Base-by-base conservation (phyloP, 2,329 filamentous ascomycete genomes). In the Claviceps cyperi region DNA sequence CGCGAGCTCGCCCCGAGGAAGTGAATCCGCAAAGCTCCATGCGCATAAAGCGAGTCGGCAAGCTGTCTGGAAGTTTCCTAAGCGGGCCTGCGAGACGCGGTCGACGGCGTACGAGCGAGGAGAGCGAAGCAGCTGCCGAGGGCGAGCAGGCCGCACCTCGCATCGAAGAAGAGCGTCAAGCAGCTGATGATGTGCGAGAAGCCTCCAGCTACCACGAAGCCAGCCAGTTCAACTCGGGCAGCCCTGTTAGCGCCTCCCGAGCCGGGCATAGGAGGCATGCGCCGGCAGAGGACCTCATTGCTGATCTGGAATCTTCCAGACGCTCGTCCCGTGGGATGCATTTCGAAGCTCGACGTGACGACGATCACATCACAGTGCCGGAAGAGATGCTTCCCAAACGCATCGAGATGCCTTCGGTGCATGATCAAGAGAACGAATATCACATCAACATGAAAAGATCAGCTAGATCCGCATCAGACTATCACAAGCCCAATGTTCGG, bases 381-480 rank as follows among this genome's bases (percentile, higher is more conserved):
- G 54, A 50, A 40, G 50, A 48, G 6, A 51, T 55, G 43, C 43
- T 55, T 5, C 54, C 51, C 36, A 50, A 56, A 37, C 75, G 77
- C 17, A 66, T 75, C 8, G 71, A 77, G 47, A 62, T 86, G 45
- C 79, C 83, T 17, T 77, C 82, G 1, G 68, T 69, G 3, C 75
- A 83, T 53, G 87, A 94, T 58, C 88, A 95, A 62, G 90, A 96
- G 64, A 96, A 96, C 61, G 80, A 92, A 53, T 75, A 78, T 3
- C 82, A 82, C 3, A 77, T 83, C 24, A 83, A 79, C 0, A 83
- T 86, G 64, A 83, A 77, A 62, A 76, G 67, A 66, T 59, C 74
- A 40, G 84, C 81, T 59, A 69, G 47, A 41, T 15, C 77, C 1
- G 69, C 76, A 11, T 69, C 70, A 11, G 72, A 76, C 43, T 78